Base-by-base conservation (phyloP, 768 basidiomycete species). In the Suillus plorans region DNA sequence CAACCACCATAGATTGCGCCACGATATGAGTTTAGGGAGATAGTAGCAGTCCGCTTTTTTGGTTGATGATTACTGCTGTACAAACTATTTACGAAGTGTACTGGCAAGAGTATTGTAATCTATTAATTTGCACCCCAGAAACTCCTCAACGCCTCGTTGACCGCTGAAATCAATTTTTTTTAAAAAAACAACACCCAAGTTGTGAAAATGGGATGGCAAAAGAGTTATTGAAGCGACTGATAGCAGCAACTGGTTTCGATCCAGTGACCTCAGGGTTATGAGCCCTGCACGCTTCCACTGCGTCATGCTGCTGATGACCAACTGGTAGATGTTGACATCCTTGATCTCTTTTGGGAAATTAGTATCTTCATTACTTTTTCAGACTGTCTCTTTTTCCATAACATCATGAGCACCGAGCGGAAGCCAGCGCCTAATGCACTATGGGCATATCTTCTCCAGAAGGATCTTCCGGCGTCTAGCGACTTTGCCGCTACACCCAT, bases 361-460 rank as follows among this genome's bases (percentile, higher is more conserved):
- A 28, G 31, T 31, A 31, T 31, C 31, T 31, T 31, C 31, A 31
- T 28, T 28, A 28, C 28, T 28, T 28, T 25, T 28, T 28, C 31
- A 31, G 31, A 6, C 31, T 6, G 31, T 31, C 16, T 58, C 16
- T 56, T 25, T 57, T 25, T 57, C 13, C 52, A 25, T 57, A 16
- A 20, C 25, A 45, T 56, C 31, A 62, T 59, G 55, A 39, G n/a
- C 31, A 59, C 20, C 5, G 61, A 62, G 22, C 55, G 31, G 31
- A 62, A 47, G 45, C 68, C 68, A 68, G 60, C 72, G 1, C 50
- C 71, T 36, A 74, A 73, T 31, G 60, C 70, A 4, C 69, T 81
- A 56, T 89, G 88, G 88, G 80, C 85, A 13, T 85, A 86, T 70
- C 72, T 89, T 13, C 77, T 87, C 2, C 77, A 80, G 49, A 84